Evolutionary conservation across 768 basidiomycete species (phyloP).

Genomic region (Collybiopsis luxurians): DNA sequence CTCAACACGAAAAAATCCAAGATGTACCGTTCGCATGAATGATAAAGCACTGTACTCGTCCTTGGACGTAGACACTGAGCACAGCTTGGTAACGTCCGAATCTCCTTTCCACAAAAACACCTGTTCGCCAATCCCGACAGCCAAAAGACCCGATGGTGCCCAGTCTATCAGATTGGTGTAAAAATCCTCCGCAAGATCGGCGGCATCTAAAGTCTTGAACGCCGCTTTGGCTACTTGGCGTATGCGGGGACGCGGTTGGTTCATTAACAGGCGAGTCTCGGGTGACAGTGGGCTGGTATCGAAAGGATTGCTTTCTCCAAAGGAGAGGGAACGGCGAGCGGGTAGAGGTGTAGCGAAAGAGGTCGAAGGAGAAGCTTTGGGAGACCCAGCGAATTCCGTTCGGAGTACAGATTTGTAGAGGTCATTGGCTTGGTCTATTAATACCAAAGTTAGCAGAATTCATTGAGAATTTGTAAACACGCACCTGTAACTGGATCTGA

Average conservation of each 20-base stretch:
- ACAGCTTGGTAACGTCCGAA: slow-evolving; percentile 66
- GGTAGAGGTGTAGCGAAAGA: too few relatives aligned
- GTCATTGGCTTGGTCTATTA: slow-evolving; percentile 49
- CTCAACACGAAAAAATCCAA: background rate
- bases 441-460: slow-evolving; percentile 17
- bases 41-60: slow-evolving; percentile 63
- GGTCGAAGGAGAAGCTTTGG: slow-evolving; percentile 8
- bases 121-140: slow-evolving; percentile 62
- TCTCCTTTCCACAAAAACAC: slow-evolving; percentile 78
- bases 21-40: slow-evolving; percentile 50
- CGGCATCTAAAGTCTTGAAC: slow-evolving; percentile 75
- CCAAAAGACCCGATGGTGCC: slow-evolving; percentile 70
- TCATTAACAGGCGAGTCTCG: slow-evolving; percentile 56
- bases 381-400: slow-evolving; percentile 37
- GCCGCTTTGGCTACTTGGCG: slow-evolving; percentile 67
- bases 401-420: slow-evolving; percentile 49
- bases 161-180: slow-evolving; percentile 79
- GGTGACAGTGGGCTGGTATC: slow-evolving; percentile 65
- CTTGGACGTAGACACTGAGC: slow-evolving; percentile 46
- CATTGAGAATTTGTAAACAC: too few relatives aligned
- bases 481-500: background rate
- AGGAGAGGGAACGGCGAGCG: too few relatives aligned
- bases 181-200: slow-evolving; percentile 78
- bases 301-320: too few relatives aligned
- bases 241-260: slow-evolving; percentile 57